Evolutionary conservation across 441 rosid species (phyloP), one percentile per base, ranked within the genome.

Genomic region (Manihot esculenta): DNA sequence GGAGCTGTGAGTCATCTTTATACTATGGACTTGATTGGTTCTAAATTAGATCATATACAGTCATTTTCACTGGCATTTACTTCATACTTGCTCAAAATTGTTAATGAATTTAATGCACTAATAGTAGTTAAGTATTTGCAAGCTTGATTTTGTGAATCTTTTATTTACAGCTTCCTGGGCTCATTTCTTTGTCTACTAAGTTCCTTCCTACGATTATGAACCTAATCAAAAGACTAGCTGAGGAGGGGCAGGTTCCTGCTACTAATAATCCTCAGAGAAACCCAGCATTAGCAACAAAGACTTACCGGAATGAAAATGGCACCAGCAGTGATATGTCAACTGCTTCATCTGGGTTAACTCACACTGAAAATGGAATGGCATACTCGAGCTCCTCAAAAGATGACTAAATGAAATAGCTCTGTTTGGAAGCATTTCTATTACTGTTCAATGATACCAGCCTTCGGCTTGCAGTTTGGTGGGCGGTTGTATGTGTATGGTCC

Each of bases 171-270:
- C 88, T 95, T 62, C 94, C 99, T 15, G 99, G 98, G 73, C 87
- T 95, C 62, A 71, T 95, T 60, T 86, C 97, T 71, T 76, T 92
- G 77, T 95, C 97, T n/a, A 74, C 92, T 59, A 95, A 93, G 79
- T 80, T 95, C 77, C 73, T 95, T 72, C 99, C 99, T 60, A 95
- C 97, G 10, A 73, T 93, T 27, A 86, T 91, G 96, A 95, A 93
- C 81, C 89, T 95, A 75, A 79, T 95, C 10, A 87, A 56, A 77
- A 93, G 82, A 75, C 87, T 95, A n/a, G 96, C 96, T 0, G 99
- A 95, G 77, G 92, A 88, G 73, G 99, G 98, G 51, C 91, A 91
- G 75, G 69, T 79, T 1, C 87, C 94, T 12, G 76, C 87, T 11
- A 45, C 83, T 50, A 75, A 76, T 42, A 81, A 81, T 62, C 79